Percentiles rank a stretch among this genome's conserved stretches.
phyloP scores from a whole-genome alignment of 164 flowering plant genomes.

The Buxus sempervirens region DNA sequence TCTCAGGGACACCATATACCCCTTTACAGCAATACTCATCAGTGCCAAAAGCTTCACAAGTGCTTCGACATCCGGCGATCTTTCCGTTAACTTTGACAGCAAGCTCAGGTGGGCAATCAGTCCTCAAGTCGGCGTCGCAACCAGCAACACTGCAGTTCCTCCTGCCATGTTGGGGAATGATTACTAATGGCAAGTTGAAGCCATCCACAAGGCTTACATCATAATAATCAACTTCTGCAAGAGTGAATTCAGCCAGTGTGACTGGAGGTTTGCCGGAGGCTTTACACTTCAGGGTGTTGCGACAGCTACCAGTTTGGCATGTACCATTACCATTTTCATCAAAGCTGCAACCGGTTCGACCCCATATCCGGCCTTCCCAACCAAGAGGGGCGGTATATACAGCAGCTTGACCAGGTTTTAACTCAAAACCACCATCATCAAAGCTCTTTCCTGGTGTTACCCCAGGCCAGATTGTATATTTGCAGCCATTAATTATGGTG shows the following conservation, averaged over 20 bases:
- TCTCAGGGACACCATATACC: slow-evolving; percentile 43
- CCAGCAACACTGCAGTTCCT: slow-evolving; percentile 80
- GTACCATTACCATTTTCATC: slow-evolving; percentile 57
- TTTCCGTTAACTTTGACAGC: slow-evolving; percentile 42
- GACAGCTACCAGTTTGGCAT: slow-evolving; percentile 80
- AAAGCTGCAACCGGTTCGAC: slow-evolving; percentile 84
- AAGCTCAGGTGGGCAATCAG: slow-evolving; percentile 70
- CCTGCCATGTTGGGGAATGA: slow-evolving; percentile 54
- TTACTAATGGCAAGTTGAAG: slow-evolving; percentile 63
- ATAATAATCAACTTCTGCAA: slow-evolving; percentile 58
- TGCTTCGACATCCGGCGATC: slow-evolving; percentile 67
- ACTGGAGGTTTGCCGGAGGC: slow-evolving; percentile 76
- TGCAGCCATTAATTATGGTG: slow-evolving; percentile 77
- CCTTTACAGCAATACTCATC: slow-evolving; percentile 90
- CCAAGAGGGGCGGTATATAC: slow-evolving; percentile 64
- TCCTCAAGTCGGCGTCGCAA: slow-evolving; percentile 61
- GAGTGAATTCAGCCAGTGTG: slow-evolving; percentile 83
- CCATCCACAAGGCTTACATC: slow-evolving; percentile 98
- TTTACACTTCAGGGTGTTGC: slow-evolving; percentile 52
- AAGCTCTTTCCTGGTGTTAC: slow-evolving; percentile 62
- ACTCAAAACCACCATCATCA: slow-evolving; percentile 60
- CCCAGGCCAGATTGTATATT: slow-evolving; percentile 82
- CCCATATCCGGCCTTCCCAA: slow-evolving; percentile 96
- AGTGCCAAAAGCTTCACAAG: slow-evolving; percentile 78
- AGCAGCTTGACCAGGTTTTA: slow-evolving; percentile 56